A percentile compares a stretch with the other conserved stretches of the same genome.
Evolutionary conservation across 2,329 filamentous ascomycete species (phyloP).

Genomic region (Pseudogymnoascus sp.): DNA sequence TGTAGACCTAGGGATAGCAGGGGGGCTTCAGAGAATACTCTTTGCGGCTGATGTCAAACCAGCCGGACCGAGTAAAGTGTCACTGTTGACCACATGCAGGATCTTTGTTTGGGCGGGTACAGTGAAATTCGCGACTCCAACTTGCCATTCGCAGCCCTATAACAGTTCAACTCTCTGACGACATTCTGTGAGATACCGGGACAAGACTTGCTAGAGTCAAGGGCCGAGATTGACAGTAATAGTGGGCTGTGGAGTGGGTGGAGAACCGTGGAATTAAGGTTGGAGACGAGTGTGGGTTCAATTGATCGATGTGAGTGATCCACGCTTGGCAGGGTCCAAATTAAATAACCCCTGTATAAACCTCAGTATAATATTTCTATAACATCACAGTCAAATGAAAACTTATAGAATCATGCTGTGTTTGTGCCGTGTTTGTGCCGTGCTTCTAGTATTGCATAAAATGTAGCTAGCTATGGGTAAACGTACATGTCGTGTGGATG

Average conservation of each 20-base stretch:
- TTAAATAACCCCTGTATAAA: not conserved
- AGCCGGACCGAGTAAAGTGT: not conserved
- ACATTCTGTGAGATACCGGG: not conserved
- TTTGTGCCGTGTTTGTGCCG: not conserved
- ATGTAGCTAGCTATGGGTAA: not conserved
- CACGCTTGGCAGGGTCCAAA: not conserved
- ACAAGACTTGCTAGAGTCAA: not conserved
- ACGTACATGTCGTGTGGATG: not conserved
- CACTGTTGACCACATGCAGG: not conserved
- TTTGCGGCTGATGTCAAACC: not conserved
- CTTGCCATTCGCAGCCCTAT: not conserved
- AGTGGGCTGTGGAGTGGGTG: not conserved
- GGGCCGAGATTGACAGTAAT: not conserved
- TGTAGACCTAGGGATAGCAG: not conserved
- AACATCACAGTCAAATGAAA: not conserved
- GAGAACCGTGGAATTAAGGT: not conserved
- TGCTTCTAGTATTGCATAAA: not conserved
- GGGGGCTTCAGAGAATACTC: not conserved
- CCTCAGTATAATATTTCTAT: not conserved
- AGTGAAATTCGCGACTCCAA: not conserved
- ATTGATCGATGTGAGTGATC: not conserved
- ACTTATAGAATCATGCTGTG: not conserved
- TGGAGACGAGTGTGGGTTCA: not conserved
- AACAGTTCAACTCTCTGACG: not conserved
- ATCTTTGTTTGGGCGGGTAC: not conserved